phyloP scores from a whole-genome alignment of 2,329 filamentous ascomycete genomes.

The Aspergillus sp. region DNA sequence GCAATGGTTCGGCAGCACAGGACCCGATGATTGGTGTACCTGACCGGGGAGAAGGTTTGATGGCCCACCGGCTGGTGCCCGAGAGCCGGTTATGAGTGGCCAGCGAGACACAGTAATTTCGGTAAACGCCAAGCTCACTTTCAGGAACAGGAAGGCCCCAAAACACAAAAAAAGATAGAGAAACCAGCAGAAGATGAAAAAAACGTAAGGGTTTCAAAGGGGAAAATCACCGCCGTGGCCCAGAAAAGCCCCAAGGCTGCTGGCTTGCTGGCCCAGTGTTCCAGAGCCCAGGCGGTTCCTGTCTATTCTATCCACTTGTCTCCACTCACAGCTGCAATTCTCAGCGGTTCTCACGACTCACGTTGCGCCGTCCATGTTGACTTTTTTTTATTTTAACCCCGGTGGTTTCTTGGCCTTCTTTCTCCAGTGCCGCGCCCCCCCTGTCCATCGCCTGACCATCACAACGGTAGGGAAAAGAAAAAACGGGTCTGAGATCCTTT shows the following conservation, averaged over 20 bases:
- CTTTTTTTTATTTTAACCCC: constrained; percentile 5
- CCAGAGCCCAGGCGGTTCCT: constrained; percentile 9
- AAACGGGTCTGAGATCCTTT: neutral
- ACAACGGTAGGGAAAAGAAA: neutral
- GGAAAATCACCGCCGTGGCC: constrained; percentile 1
- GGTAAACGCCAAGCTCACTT: constrained; percentile 27
- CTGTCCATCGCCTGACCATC: neutral
- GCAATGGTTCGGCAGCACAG: constrained; percentile 18
- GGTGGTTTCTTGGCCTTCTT: constrained; percentile 9
- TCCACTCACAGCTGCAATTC: constrained; percentile 12
- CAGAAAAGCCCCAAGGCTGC: constrained; percentile 4
- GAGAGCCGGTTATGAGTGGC: constrained; percentile 25
- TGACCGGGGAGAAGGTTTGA: constrained; percentile 22
- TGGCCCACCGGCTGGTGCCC: constrained; percentile 13
- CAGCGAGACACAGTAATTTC: constrained; percentile 26
- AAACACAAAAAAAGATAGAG: constrained; percentile 17
- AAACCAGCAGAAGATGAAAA: neutral
- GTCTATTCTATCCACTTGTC: constrained; percentile 8
- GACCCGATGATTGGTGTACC: constrained; percentile 35
- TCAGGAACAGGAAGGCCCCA: constrained; percentile 32
- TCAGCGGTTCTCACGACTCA: constrained; percentile 14
- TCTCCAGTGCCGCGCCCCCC: neutral
- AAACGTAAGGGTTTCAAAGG: constrained; percentile 11
- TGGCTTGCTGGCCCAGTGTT: constrained; percentile 2
- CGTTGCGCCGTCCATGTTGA: constrained; percentile 12